Evolutionary conservation across 2,329 filamentous ascomycete genomes (phyloP).

Genomic region (Claviceps fusiformis): DNA sequence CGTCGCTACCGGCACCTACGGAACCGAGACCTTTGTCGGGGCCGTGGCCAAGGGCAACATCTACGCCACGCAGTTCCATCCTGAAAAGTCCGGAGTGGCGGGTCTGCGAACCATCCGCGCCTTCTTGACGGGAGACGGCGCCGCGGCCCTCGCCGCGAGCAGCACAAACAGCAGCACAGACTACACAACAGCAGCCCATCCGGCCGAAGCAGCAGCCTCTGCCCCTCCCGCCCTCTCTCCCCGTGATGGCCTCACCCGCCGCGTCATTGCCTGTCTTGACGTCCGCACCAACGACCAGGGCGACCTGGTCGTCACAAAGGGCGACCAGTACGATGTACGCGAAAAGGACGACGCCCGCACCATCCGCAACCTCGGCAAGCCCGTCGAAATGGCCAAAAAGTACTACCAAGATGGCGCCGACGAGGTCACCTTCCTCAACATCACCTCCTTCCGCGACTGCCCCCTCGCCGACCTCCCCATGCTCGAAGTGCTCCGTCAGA

Average conservation of each 20-base stretch:
- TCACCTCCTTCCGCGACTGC: conserved; percentile 93
- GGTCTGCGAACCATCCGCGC: conserved; percentile 73
- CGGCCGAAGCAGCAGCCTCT: conserved; percentile 6
- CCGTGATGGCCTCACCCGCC: conserved; percentile 66
- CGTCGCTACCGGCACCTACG: conserved; percentile 83
- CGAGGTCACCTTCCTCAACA: conserved; percentile 96
- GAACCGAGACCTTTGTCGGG: conserved; percentile 78
- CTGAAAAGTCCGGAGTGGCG: conserved; percentile 88
- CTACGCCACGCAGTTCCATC: conserved; percentile 91
- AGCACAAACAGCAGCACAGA: background rate
- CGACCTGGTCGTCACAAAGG: conserved; percentile 94
- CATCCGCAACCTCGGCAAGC: conserved; percentile 91
- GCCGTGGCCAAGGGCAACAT: conserved; percentile 77
- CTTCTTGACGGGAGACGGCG: conserved; percentile 63
- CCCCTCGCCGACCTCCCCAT: conserved; percentile 86
- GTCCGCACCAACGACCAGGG: conserved; percentile 89
- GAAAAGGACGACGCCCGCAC: conserved; percentile 56
- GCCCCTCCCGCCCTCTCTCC: conserved; percentile 14
- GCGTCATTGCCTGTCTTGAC: conserved; percentile 91
- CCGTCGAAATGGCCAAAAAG: conserved; percentile 80
- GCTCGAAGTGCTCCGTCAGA: conserved; percentile 80
- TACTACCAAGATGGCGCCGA: conserved; percentile 97
- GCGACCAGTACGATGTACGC: conserved; percentile 95
- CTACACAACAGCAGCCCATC: background rate
- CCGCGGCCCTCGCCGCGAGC: conserved; percentile 30